Evolutionary conservation across 306 rosid species (phyloP).

Genomic region (Fragaria vesca): DNA sequence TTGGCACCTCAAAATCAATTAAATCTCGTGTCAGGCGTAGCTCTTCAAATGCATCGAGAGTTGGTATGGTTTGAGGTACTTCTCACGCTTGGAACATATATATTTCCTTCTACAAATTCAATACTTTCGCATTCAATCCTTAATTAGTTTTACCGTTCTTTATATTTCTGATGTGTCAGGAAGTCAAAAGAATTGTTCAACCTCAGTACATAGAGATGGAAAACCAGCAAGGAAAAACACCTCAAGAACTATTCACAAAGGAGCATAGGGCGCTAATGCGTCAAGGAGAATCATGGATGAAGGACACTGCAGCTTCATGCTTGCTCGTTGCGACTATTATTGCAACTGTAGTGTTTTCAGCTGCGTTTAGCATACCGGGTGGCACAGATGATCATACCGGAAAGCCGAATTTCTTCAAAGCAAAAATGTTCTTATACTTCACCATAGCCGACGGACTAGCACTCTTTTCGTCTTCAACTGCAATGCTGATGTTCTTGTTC

Average conservation of each 20-base stretch:
- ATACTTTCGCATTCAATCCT: too few relatives aligned
- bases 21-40: conserved; percentile 31
- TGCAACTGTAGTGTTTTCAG: conserved; percentile 46
- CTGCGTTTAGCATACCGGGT: conserved; percentile 47
- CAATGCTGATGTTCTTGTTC: conserved; percentile 46
- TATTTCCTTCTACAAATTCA: neutral
- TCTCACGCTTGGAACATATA: neutral
- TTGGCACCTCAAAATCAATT: conserved; percentile 24
- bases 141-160: too few relatives aligned
- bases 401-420: neutral
- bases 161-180: conserved; percentile 23
- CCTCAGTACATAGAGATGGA: conserved; percentile 24
- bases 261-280: conserved; percentile 28
- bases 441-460: conserved; percentile 41
- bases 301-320: conserved; percentile 43
- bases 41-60: conserved; percentile 38
- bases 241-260: conserved; percentile 32
- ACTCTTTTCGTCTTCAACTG: conserved; percentile 40
- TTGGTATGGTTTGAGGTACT: conserved; percentile 34
- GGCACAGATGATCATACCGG: conserved; percentile 26
- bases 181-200: conserved; percentile 44
- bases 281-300: conserved; percentile 56
- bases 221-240: conserved; percentile 25
- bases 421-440: conserved; percentile 12
- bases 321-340: conserved; percentile 50